phyloP scores from a whole-genome alignment of 495 filamentous ascomycete species.

The Penicillium canariense region DNA sequence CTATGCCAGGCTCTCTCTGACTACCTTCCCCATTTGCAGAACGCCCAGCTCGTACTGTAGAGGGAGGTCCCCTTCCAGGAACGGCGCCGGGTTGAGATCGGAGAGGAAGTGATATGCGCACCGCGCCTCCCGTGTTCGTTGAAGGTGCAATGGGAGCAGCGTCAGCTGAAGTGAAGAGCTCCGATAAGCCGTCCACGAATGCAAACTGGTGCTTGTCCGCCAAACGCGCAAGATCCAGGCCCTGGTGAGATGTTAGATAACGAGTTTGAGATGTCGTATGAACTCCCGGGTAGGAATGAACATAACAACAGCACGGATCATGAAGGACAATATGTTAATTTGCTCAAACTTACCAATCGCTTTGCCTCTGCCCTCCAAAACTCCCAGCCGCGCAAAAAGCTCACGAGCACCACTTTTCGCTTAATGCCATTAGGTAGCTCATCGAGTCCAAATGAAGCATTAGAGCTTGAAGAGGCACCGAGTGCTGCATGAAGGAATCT shows the following conservation, averaged over 20 bases:
- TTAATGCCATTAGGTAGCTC: constrained; percentile 27
- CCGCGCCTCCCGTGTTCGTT: constrained; percentile 8
- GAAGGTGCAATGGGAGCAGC: constrained; percentile 15
- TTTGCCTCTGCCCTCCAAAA: constrained; percentile 71
- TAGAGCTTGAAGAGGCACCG: constrained; percentile 18
- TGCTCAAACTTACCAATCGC: constrained; percentile 50
- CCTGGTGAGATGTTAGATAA: constrained; percentile 33
- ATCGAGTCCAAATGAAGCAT: constrained; percentile 21
- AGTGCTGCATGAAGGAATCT: constrained; percentile 62
- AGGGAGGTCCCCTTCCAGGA: constrained; percentile 27
- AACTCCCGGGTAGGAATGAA: background rate
- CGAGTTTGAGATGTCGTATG: background rate
- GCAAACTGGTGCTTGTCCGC: constrained; percentile 55
- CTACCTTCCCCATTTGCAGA: constrained; percentile 3
- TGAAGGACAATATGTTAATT: background rate
- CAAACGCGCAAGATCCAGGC: constrained; percentile 66
- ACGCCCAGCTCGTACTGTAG: background rate
- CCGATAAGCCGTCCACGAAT: constrained; percentile 71
- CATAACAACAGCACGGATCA: background rate
- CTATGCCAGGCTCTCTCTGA: constrained; percentile 25
- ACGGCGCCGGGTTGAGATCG: constrained; percentile 30
- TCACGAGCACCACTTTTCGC: constrained; percentile 68
- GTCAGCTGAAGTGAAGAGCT: constrained; percentile 45
- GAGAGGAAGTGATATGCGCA: constrained; percentile 34
- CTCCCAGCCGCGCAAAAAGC: constrained; percentile 69